These are phyloP conservation scores for Fusarium euwallaceae DNA, from an alignment of 2,329 filamentous ascomycete species.

Conservation along the genomic window DNA sequence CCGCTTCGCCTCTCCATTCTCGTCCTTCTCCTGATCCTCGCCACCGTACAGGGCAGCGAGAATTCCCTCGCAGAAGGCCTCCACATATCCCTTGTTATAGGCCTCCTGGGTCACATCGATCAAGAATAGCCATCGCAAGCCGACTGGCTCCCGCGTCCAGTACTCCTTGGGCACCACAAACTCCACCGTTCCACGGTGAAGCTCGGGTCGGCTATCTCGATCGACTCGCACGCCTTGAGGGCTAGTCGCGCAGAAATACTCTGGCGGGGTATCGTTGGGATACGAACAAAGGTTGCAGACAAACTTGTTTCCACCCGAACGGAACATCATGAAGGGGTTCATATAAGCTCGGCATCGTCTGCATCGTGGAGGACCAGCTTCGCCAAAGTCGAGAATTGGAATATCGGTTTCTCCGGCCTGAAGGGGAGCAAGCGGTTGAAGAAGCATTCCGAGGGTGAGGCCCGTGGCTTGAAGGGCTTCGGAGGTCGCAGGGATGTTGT, in stretches of 20 bases:
- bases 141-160: constrained; percentile 94
- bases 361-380: constrained; percentile 89
- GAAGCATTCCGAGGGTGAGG: constrained; percentile 85
- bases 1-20: constrained; percentile 65
- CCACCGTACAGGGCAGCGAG: constrained; percentile 85
- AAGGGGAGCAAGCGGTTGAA: constrained; percentile 88
- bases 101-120: constrained; percentile 95
- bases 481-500: constrained; percentile 87
- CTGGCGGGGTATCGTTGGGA: constrained; percentile 90
- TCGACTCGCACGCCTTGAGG: constrained; percentile 90
- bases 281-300: constrained; percentile 99
- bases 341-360: constrained; percentile 95
- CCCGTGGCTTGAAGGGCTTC: constrained; percentile 86
- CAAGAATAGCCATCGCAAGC: constrained; percentile 88
- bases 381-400: constrained; percentile 95
- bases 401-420: constrained; percentile 89
- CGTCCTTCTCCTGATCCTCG: constrained; percentile 63
- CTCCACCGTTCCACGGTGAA: constrained; percentile 93
- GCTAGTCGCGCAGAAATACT: constrained; percentile 94
- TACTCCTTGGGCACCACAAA: constrained; percentile 98
- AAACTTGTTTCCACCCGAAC: constrained; percentile 93
- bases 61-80: constrained; percentile 92
- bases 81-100: constrained; percentile 89
- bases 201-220: constrained; percentile 87
- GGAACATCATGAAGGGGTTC: constrained; percentile 99